A percentile compares a stretch with the other conserved stretches of the same genome.
These are phyloP conservation scores for Primulina eburnea DNA, from an alignment of 257 asterid genomes.

Conservation along the genomic window DNA sequence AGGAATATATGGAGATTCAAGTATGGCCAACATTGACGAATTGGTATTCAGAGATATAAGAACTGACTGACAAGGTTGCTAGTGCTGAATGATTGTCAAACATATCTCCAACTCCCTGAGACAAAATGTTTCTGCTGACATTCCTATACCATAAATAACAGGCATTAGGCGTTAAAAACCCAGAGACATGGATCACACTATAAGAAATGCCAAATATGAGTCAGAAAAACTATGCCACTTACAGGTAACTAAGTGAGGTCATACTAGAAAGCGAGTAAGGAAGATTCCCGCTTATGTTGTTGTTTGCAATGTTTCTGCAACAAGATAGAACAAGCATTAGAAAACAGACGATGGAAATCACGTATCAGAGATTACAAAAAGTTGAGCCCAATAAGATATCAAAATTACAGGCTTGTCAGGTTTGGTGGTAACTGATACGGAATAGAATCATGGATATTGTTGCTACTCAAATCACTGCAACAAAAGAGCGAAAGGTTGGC, in stretches of 20 bases:
- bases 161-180: constrained; percentile 24
- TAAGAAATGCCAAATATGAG: constrained; percentile 17
- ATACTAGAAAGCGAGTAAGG: constrained; percentile 72
- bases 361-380: constrained; percentile 21
- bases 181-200: constrained; percentile 22
- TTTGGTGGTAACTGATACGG: constrained; percentile 87
- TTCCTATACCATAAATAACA: constrained; percentile 52
- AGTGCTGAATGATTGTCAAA: constrained; percentile 66
- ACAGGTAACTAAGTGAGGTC: constrained; percentile 65
- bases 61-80: constrained; percentile 57
- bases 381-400: constrained; percentile 16
- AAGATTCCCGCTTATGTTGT: constrained; percentile 71
- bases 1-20: not conserved
- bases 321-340: constrained; percentile 19
- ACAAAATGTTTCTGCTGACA: constrained; percentile 62
- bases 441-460: constrained; percentile 62
- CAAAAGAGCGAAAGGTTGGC: constrained; percentile 14
- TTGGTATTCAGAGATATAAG: constrained; percentile 6
- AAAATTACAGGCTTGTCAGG: constrained; percentile 78
- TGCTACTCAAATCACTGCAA: constrained; percentile 92
- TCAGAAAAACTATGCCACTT: constrained; percentile 40
- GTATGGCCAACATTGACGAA: constrained; percentile 5
- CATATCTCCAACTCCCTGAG: constrained; percentile 80
- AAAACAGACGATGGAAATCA: constrained; percentile 19
- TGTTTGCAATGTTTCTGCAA: constrained; percentile 85